These are phyloP conservation scores for Trypanosoma caninum DNA, from an alignment of 208 protist species.

Conservation along the genomic window DNA sequence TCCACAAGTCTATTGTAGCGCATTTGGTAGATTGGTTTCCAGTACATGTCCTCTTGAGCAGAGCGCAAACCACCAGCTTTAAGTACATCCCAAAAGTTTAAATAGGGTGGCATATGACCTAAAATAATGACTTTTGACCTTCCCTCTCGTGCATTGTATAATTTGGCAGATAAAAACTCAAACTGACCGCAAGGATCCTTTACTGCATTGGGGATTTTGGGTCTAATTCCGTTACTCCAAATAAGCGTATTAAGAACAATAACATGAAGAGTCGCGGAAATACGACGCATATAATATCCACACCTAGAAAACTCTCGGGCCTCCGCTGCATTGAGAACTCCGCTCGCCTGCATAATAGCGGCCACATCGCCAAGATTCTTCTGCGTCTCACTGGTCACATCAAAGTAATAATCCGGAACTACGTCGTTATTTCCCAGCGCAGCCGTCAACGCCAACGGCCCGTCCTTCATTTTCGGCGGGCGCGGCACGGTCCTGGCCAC, in stretches of 20 bases:
- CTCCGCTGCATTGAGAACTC: slow-evolving; percentile 38
- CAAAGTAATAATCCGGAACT: slow-evolving; percentile 66
- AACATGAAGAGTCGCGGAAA: slow-evolving; percentile 30
- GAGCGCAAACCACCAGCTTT: slow-evolving; percentile 27
- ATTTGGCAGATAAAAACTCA: slow-evolving; percentile 40
- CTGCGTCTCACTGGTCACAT: slow-evolving; percentile 19
- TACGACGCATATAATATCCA: slow-evolving; percentile 55
- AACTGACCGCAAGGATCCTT: slow-evolving; percentile 65
- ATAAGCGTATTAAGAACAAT: slow-evolving; percentile 76
- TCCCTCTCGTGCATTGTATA: slow-evolving; percentile 31
- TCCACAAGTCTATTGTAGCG: slow-evolving; percentile 49
- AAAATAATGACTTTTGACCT: slow-evolving; percentile 67
- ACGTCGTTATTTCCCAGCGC: slow-evolving; percentile 80
- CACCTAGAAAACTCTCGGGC: slow-evolving; percentile 37
- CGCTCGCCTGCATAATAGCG: slow-evolving; percentile 20
- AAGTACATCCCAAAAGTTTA: slow-evolving; percentile 45
- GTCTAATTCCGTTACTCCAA: slow-evolving; percentile 44
- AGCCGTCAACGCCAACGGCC: slow-evolving; percentile 20
- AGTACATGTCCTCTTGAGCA: slow-evolving; percentile 48
- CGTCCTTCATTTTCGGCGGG: slow-evolving; percentile 15
- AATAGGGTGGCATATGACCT: slow-evolving; percentile 67
- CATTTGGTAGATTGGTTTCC: slow-evolving; percentile 53
- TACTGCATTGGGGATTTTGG: slow-evolving; percentile 31
- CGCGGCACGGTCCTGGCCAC: slow-evolving; percentile 19
- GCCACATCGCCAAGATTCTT: slow-evolving; percentile 24